phyloP scores from a whole-genome alignment of 352 stramenopile genomes.

The Phytophthora tentaculata region DNA sequence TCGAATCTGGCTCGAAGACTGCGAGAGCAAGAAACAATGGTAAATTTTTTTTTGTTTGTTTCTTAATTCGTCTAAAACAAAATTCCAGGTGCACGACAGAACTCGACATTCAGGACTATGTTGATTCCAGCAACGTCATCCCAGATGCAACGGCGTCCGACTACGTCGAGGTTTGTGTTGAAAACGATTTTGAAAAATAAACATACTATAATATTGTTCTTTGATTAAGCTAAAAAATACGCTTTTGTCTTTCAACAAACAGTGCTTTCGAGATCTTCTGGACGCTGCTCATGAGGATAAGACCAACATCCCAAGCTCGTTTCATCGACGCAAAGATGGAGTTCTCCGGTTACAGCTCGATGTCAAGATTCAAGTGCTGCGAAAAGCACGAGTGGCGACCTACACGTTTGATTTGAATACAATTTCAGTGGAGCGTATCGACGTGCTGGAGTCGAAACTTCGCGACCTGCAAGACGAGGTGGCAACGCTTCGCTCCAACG shows the following conservation, averaged over 20 bases:
- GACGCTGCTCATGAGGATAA: neutral
- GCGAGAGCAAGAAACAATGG: slow-evolving; percentile 16
- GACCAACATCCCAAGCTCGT: neutral
- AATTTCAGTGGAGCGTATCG: slow-evolving; percentile 13
- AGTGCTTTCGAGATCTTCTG: slow-evolving; percentile 10
- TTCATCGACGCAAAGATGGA: neutral
- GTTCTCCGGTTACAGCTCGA: neutral
- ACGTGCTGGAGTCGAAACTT: slow-evolving; percentile 20
- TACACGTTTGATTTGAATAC: slow-evolving; percentile 2
- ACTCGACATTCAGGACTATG: slow-evolving; percentile 4
- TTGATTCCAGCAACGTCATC: slow-evolving; percentile 7
- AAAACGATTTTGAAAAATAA: neutral
- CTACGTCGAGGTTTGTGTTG: slow-evolving; percentile 12
- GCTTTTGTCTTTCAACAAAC: too few relatives aligned
- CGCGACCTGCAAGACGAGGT: slow-evolving; percentile 16
- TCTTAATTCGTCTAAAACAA: neutral
- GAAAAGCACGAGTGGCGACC: neutral
- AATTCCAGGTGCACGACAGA: slow-evolving; percentile 1
- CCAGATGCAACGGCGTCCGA: slow-evolving; percentile 3
- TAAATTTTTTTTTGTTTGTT: neutral
- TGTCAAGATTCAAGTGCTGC: slow-evolving; percentile 4
- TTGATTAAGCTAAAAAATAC: too few relatives aligned
- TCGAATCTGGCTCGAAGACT: slow-evolving; percentile 20
- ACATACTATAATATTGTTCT: too few relatives aligned
- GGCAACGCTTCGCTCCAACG: neutral